Percentiles rank a stretch among this genome's conserved stretches.
Evolutionary conservation across 768 basidiomycete species (phyloP).

Genomic region (Naematelia aurantialba): DNA sequence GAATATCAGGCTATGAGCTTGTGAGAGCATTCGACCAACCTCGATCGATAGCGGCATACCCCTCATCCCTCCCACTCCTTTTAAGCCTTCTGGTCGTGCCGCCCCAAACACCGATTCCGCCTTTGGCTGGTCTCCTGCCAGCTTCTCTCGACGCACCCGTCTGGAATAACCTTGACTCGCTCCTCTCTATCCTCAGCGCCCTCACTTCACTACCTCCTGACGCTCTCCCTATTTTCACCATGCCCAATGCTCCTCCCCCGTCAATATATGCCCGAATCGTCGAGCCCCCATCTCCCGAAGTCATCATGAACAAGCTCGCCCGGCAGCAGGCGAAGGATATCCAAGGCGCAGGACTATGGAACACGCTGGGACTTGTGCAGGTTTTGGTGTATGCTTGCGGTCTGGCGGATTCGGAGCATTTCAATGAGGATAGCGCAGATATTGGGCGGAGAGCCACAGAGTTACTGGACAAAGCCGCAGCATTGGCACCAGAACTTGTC

Average conservation of each 20-base stretch:
- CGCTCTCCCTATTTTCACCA: slow-evolving; percentile 84
- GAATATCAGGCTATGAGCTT: slow-evolving; percentile 59
- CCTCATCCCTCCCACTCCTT: slow-evolving; percentile 79
- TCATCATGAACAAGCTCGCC: slow-evolving; percentile 56
- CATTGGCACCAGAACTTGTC: slow-evolving; percentile 88
- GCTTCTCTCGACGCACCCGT: slow-evolving; percentile 43
- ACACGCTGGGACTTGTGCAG: slow-evolving; percentile 84
- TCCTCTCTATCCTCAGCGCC: slow-evolving; percentile 80
- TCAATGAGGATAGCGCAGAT: slow-evolving; percentile 58
- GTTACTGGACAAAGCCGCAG: slow-evolving; percentile 88
- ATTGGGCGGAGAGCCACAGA: slow-evolving; percentile 75
- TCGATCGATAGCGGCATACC: slow-evolving; percentile 79
- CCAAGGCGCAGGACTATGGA: slow-evolving; percentile 83
- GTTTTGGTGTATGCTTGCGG: slow-evolving; percentile 66
- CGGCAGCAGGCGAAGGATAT: slow-evolving; percentile 84
- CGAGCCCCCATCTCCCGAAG: slow-evolving; percentile 33
- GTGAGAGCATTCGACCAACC: slow-evolving; percentile 72
- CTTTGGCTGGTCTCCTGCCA: slow-evolving; percentile 45
- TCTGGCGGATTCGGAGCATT: slow-evolving; percentile 28
- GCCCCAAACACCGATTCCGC: slow-evolving; percentile 63
- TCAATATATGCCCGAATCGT: slow-evolving; percentile 31
- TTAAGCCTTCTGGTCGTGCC: slow-evolving; percentile 81
- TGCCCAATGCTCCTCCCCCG: slow-evolving; percentile 55
- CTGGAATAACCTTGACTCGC: slow-evolving; percentile 81
- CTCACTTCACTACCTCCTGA: slow-evolving; percentile 83